Evolutionary conservation across 352 stramenopile genomes (phyloP).

Genomic region (Phytopythium boreale): DNA sequence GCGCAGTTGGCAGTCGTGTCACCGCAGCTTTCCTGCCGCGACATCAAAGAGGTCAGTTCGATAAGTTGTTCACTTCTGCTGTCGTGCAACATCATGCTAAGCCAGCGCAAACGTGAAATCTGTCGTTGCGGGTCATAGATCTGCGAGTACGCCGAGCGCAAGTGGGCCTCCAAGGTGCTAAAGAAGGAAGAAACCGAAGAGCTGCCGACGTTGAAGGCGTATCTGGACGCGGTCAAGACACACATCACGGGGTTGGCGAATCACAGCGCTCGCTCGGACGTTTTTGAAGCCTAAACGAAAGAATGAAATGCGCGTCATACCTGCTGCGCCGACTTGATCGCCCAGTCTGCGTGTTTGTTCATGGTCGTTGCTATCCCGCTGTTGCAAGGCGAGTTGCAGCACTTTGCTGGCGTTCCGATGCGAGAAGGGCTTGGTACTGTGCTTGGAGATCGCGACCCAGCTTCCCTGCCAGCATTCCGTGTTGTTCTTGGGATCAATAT

Average conservation of each 20-base stretch:
- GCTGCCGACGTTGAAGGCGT: slow-evolving; percentile 61
- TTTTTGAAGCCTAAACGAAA: slow-evolving; percentile 47
- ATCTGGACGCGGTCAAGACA: slow-evolving; percentile 75
- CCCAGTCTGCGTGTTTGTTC: background rate
- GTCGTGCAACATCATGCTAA: background rate
- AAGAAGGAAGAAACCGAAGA: slow-evolving; percentile 81
- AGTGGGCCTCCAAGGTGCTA: slow-evolving; percentile 89
- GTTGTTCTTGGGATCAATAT: slow-evolving; percentile 23
- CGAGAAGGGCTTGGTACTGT: slow-evolving; percentile 41
- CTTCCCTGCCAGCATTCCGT: slow-evolving; percentile 21
- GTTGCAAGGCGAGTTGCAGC: background rate
- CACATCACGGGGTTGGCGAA: slow-evolving; percentile 48
- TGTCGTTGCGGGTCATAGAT: slow-evolving; percentile 34
- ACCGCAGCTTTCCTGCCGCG: slow-evolving; percentile 87
- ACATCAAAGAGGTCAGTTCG: slow-evolving; percentile 89
- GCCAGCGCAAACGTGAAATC: background rate
- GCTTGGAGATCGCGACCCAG: slow-evolving; percentile 29
- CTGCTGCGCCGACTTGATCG: background rate
- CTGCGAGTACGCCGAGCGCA: slow-evolving; percentile 91
- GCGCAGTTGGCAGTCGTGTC: slow-evolving; percentile 74
- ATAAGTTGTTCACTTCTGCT: background rate
- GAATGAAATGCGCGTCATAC: background rate
- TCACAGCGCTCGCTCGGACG: slow-evolving; percentile 31
- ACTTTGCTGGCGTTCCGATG: background rate
- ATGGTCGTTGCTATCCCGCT: background rate